Percentiles rank a stretch among this genome's conserved stretches.
Conservation (phyloP, 176 grass and related monocot species). For the Carex pumila region DNA sequence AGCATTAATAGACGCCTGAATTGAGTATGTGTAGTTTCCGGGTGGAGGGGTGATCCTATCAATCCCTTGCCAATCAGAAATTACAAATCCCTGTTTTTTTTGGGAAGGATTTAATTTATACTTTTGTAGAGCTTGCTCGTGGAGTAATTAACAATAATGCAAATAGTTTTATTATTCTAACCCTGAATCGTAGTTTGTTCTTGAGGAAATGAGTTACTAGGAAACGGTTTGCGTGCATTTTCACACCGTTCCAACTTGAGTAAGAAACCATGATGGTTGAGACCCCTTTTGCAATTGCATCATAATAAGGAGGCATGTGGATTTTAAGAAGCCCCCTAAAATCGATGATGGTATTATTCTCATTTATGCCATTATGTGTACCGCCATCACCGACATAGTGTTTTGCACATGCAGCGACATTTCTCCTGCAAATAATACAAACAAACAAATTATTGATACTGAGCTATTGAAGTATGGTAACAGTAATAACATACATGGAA, state of each 20-base stretch:
- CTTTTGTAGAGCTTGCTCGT: background rate
- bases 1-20: slow-evolving; percentile 55
- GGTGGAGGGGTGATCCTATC: slow-evolving; percentile 49
- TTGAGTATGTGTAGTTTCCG: slow-evolving; percentile 66
- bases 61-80: slow-evolving; percentile 83
- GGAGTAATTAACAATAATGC: background rate
- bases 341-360: slow-evolving; percentile 64
- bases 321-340: slow-evolving; percentile 62
- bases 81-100: slow-evolving; percentile 48
- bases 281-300: slow-evolving; percentile 60
- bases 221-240: slow-evolving; percentile 74
- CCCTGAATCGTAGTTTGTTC: slow-evolving; percentile 56
- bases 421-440: slow-evolving; percentile 28
- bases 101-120: background rate
- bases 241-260: slow-evolving; percentile 77
- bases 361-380: slow-evolving; percentile 54
- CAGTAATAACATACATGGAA: background rate
- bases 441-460: background rate
- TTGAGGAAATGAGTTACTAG: slow-evolving; percentile 75
- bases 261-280: slow-evolving; percentile 74
- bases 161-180: background rate
- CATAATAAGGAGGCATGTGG: slow-evolving; percentile 78
- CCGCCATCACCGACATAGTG: slow-evolving; percentile 87
- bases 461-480: background rate
- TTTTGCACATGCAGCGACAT: slow-evolving; percentile 88